Base-by-base conservation (phyloP, 106 monocot species). In the Gastrodia elata region DNA sequence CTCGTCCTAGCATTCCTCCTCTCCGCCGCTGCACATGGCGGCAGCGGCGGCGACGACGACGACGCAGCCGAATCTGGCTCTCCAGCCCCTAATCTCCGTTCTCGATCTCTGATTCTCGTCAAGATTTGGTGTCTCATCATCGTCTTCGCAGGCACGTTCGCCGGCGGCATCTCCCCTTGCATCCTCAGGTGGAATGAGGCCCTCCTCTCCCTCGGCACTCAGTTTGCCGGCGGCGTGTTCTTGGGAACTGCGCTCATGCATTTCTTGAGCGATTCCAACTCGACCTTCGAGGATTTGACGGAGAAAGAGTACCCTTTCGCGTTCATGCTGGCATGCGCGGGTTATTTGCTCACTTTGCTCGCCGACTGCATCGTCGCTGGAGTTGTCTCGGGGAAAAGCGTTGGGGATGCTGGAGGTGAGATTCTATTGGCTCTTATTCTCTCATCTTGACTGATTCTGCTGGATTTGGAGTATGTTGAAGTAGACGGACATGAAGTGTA, bases 161-260 rank as follows among this genome's bases (percentile, higher is more conserved):
- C 57, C 32, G 86, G 88, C 3, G 92, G 92, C 20, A 70, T 92
- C 16, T 92, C 89, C 65, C 92, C 89, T 25, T 92, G 89, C 71
- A 89, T 92, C 41, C 39, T 92, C 20, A 89, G 79, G 77, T 92
- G 92, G 92, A 87, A 92, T 72, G 92, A 89, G 77, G 82, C 41
- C 76, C 89, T 92, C 68, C 76, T 92, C 25, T 74, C 55, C 7
- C 74, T 92, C 14, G 84, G 92, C 57, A 92, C 92, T 20, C 92
- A 89, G 84, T 92, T 92, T 40, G 92, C 89, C n/a, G 92, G 89
- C 42, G 92, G 92, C 6, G 92, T 92, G n/a, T 92, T 92, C 71
- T 70, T 92, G n/a, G 92, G 86, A n/a, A 92, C 88, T 37, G 92
- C 92, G 38, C 71, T 92, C 38, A 92, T 92, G 86, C 92, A 92